Conservation (phyloP, 352 stramenopile genomes). For the Elongisporangium prolatum region DNA sequence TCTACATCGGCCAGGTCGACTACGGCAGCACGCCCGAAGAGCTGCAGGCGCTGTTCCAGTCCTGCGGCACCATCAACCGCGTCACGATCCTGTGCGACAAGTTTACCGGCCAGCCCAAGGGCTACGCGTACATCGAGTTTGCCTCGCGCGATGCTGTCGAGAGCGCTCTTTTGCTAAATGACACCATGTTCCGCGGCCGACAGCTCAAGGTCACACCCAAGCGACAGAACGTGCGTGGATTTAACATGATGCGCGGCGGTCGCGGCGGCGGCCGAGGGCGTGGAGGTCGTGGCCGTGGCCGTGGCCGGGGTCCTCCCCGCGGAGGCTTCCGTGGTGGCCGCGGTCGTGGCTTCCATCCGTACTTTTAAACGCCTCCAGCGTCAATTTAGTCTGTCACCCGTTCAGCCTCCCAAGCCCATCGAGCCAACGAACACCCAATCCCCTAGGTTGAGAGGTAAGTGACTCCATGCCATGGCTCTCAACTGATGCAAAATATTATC, state of each 20-base stretch:
- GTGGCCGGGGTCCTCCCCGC: constrained; percentile 42
- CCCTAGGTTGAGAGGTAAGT: not conserved
- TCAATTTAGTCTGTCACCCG: not conserved
- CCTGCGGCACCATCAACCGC: constrained; percentile 95
- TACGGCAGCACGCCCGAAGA: constrained; percentile 96
- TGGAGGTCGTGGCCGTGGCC: constrained; percentile 43
- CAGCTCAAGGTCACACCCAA: constrained; percentile 90
- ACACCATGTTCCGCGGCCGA: constrained; percentile 89
- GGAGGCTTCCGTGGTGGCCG: constrained; percentile 66
- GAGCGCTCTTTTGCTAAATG: constrained; percentile 88
- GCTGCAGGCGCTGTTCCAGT: constrained; percentile 95
- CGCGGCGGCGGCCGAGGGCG: constrained; percentile 26
- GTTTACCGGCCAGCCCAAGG: constrained; percentile 93
- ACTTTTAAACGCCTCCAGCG: constrained; percentile 24
- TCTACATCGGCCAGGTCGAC: constrained; percentile 97
- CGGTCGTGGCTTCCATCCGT: constrained; percentile 70
- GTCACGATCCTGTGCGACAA: constrained; percentile 99
- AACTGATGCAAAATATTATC: constrained; percentile 14
- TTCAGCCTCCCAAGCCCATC: not conserved
- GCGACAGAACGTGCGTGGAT: constrained; percentile 79
- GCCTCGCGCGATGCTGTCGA: constrained; percentile 82
- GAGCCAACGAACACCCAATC: not conserved
- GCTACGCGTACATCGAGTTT: constrained; percentile 95
- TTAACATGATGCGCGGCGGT: constrained; percentile 57
- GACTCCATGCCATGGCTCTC: constrained; percentile 4